These are phyloP conservation scores for Colletotrichum eleusines DNA, from an alignment of 2,329 filamentous ascomycete species.

Conservation along the genomic window DNA sequence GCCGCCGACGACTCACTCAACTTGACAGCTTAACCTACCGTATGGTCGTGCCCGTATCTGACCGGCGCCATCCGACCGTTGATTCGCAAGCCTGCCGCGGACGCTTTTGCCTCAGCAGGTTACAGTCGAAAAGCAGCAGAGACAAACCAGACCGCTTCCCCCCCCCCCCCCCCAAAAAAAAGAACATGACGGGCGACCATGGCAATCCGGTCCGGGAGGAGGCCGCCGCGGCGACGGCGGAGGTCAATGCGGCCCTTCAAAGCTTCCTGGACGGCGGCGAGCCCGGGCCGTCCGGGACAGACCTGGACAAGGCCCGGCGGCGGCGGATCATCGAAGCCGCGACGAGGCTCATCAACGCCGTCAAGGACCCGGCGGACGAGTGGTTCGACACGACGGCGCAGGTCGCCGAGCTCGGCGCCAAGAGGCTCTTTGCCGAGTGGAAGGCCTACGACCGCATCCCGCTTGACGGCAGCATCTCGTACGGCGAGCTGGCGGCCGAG, in stretches of 20 bases:
- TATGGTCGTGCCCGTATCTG: not conserved
- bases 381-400: constrained; percentile 34
- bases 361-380: constrained; percentile 35
- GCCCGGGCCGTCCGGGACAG: constrained; percentile 4
- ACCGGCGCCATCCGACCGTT: not conserved
- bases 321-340: constrained; percentile 36
- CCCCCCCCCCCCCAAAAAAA: too few species aligned
- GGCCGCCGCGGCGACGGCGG: constrained; percentile 28
- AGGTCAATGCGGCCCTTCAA: constrained; percentile 27
- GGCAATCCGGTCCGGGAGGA: constrained; percentile 22
- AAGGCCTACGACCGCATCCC: constrained; percentile 51
- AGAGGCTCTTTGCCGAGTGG: constrained; percentile 50
- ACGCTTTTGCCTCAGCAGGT: too few species aligned
- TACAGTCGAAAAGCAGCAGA: too few species aligned
- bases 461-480: constrained; percentile 46
- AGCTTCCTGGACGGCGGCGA: constrained; percentile 15
- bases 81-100: not conserved
- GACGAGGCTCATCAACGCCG: constrained; percentile 18
- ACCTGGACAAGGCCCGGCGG: constrained; percentile 30
- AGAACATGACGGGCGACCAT: not conserved
- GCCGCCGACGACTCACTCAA: too few species aligned
- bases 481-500: constrained; percentile 48
- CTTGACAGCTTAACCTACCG: not conserved
- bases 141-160: too few species aligned
- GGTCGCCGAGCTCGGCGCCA: constrained; percentile 32